phyloP scores from a whole-genome alignment of 2,329 filamentous ascomycete genomes.

The Calonectria honghensis region DNA sequence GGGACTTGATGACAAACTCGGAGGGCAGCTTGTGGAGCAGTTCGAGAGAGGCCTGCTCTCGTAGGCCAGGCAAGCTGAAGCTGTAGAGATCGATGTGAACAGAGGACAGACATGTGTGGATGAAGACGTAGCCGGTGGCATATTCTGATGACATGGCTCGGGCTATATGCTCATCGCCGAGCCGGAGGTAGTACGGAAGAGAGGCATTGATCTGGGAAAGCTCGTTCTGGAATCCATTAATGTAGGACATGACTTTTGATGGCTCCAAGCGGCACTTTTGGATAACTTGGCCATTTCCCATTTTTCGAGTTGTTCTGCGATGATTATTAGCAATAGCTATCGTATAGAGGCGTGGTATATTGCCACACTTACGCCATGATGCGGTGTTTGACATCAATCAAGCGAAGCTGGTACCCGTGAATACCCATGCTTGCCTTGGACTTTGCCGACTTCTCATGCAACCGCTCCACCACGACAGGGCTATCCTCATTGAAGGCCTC shows the following conservation, averaged over 20 bases:
- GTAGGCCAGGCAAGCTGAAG: conserved; percentile 61
- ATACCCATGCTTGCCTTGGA: conserved; percentile 54
- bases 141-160: conserved; percentile 57
- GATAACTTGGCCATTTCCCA: conserved; percentile 47
- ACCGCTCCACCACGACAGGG: conserved; percentile 56
- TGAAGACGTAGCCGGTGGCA: conserved; percentile 60
- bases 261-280: conserved; percentile 56
- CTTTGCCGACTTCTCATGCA: conserved; percentile 56
- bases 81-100: conserved; percentile 64
- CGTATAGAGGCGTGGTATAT: not conserved
- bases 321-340: not conserved
- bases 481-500: conserved; percentile 58
- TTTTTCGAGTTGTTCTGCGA: conserved; percentile 54
- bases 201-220: conserved; percentile 61
- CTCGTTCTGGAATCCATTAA: conserved; percentile 61
- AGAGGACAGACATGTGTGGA: conserved; percentile 61
- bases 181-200: conserved; percentile 58
- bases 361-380: conserved; percentile 58
- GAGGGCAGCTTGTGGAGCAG: conserved; percentile 59
- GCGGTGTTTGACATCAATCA: conserved; percentile 61
- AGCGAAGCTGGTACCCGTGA: conserved; percentile 60
- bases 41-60: conserved; percentile 58
- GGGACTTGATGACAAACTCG: conserved; percentile 61
- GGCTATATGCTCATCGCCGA: conserved; percentile 59
- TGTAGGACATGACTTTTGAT: conserved; percentile 62